These are phyloP conservation scores for Fraxinus greggii DNA, from an alignment of 305 asterid species.

Conservation along the genomic window DNA sequence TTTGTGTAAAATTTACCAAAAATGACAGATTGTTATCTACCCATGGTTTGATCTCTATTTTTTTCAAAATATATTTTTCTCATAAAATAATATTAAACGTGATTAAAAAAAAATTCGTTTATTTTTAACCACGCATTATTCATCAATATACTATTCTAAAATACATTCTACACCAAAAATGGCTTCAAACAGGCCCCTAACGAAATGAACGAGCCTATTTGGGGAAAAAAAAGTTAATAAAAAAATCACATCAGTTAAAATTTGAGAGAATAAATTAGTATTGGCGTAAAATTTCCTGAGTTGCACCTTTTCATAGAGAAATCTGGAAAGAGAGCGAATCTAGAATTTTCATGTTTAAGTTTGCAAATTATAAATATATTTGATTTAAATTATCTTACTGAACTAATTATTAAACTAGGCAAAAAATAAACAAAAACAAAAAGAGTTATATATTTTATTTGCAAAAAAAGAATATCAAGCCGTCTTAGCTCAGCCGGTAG, in stretches of 20 bases:
- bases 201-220: background rate
- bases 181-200: background rate
- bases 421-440: background rate
- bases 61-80: too few relatives aligned
- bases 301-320: background rate
- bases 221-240: too few relatives aligned
- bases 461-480: conserved; percentile 27
- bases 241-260: background rate
- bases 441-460: background rate
- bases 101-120: too few relatives aligned
- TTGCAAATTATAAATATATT: background rate
- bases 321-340: background rate
- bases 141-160: too few relatives aligned
- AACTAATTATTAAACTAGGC: background rate
- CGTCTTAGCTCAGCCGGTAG: conserved; percentile 88
- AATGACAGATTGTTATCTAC: too few relatives aligned
- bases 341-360: background rate
- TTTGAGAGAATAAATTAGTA: background rate
- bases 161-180: too few relatives aligned
- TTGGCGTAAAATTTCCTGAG: background rate
- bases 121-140: too few relatives aligned
- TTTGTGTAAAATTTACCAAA: background rate
- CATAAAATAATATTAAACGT: too few relatives aligned
- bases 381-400: too few relatives aligned
- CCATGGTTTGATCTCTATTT: too few relatives aligned